phyloP scores from a whole-genome alignment of 495 filamentous ascomycete genomes.

The Aspergillus coremiiformis region DNA sequence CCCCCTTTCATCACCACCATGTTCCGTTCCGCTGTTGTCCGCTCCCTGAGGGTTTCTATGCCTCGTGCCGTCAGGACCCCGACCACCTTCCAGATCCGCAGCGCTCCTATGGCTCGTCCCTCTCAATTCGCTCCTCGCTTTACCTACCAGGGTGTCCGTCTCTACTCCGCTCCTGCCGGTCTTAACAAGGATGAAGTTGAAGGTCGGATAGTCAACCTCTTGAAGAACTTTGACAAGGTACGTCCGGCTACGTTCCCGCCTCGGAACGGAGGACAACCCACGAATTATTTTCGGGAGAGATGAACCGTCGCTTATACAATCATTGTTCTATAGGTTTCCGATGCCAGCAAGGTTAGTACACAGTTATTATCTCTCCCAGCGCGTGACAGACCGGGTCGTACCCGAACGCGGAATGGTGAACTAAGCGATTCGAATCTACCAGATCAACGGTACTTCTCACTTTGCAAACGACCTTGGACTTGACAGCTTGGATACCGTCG shows the following conservation, averaged over 20 bases:
- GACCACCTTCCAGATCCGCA: constrained; percentile 48
- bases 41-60: constrained; percentile 50
- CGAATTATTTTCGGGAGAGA: not conserved
- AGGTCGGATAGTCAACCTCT: constrained; percentile 82
- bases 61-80: constrained; percentile 49
- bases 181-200: constrained; percentile 78
- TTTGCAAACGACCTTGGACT: constrained; percentile 94
- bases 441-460: constrained; percentile 78
- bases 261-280: not conserved
- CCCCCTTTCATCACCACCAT: constrained; percentile 43
- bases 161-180: constrained; percentile 76
- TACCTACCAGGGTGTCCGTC: constrained; percentile 57
- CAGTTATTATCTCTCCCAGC: not conserved
- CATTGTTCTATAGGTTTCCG: constrained; percentile 52
- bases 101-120: constrained; percentile 44
- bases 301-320: constrained; percentile 13
- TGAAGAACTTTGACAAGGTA: constrained; percentile 98
- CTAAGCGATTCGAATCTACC: constrained; percentile 2
- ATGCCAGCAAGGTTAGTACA: constrained; percentile 61
- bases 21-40: constrained; percentile 80
- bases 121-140: constrained; percentile 42
- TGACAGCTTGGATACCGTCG: constrained; percentile 95
- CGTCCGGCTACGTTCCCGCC: constrained; percentile 21
- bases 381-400: not conserved
- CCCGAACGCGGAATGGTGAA: not conserved